phyloP scores from a whole-genome alignment of 352 stramenopile species.

The Pythium angustatum region DNA sequence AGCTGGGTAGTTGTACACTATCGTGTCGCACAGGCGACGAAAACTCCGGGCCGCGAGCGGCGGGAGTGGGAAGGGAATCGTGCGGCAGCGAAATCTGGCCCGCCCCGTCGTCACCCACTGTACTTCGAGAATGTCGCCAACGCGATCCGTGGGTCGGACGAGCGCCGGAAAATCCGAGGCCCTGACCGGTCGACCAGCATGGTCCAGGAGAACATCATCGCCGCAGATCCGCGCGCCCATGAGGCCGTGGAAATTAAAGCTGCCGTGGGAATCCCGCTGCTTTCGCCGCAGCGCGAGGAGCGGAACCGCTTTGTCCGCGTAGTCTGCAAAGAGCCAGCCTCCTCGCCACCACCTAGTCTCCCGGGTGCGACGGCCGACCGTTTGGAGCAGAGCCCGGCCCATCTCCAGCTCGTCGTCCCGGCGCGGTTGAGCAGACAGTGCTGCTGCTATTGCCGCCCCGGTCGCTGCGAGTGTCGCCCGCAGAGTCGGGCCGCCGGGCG shows the following conservation, averaged over 20 bases:
- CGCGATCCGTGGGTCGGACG: too few species aligned
- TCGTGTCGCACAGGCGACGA: neutral
- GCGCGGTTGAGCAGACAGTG: neutral
- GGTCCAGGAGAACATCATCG: neutral
- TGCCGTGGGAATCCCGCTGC: neutral
- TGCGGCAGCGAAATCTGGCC: neutral
- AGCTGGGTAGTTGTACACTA: slow-evolving; percentile 10
- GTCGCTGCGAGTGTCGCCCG: neutral
- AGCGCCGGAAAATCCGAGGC: neutral
- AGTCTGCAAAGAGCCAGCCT: slow-evolving; percentile 1
- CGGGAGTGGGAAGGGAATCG: neutral
- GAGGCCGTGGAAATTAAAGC: slow-evolving; percentile 9
- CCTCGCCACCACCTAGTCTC: neutral
- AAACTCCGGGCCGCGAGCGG: neutral
- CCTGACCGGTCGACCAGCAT: neutral
- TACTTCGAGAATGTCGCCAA: neutral
- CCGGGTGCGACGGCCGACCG: neutral
- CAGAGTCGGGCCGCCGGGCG: too few species aligned
- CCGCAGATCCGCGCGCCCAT: neutral
- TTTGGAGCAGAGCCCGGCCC: neutral
- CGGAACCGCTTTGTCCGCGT: neutral
- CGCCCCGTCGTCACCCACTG: neutral
- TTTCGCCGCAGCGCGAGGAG: neutral
- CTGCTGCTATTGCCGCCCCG: neutral
- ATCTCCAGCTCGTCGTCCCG: neutral